These are phyloP conservation scores for Biancaea sappan DNA, from an alignment of 306 rosid genomes.

Conservation along the genomic window DNA sequence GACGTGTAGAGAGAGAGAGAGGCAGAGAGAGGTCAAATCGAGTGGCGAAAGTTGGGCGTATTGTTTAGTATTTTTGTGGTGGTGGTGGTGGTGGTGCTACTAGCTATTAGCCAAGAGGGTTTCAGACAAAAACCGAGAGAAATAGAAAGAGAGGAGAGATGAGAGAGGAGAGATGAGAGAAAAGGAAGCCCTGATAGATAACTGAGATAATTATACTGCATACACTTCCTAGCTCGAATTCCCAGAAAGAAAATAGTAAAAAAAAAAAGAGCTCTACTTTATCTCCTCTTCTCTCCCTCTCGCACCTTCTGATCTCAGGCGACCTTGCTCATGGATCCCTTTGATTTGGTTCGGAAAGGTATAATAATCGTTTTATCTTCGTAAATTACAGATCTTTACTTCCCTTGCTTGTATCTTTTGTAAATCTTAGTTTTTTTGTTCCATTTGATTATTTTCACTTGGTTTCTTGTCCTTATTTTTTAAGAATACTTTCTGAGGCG, in stretches of 20 bases:
- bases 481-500: conserved; percentile 14
- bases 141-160: not conserved
- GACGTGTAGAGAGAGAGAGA: conserved; percentile 30
- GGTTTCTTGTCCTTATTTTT: not conserved
- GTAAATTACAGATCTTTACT: conserved; percentile 49
- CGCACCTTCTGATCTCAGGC: conserved; percentile 37
- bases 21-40: conserved; percentile 67
- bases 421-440: conserved; percentile 7
- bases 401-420: not conserved
- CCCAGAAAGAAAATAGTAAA: conserved; percentile 26
- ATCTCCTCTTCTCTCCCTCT: conserved; percentile 27
- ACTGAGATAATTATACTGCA: conserved; percentile 50
- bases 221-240: conserved; percentile 42
- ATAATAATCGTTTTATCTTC: not conserved
- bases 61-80: conserved; percentile 58
- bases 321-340: conserved; percentile 69
- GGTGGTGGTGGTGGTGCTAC: conserved; percentile 49
- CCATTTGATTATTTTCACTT: conserved; percentile 31
- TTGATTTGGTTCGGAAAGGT: conserved; percentile 94
- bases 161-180: not conserved
- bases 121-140: conserved; percentile 40
- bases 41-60: conserved; percentile 77
- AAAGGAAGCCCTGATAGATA: conserved; percentile 35
- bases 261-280: conserved; percentile 18
- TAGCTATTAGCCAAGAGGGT: conserved; percentile 56